Conservation (phyloP, 2,329 filamentous ascomycete genomes). For the Ascochyta clinopodiicola region DNA sequence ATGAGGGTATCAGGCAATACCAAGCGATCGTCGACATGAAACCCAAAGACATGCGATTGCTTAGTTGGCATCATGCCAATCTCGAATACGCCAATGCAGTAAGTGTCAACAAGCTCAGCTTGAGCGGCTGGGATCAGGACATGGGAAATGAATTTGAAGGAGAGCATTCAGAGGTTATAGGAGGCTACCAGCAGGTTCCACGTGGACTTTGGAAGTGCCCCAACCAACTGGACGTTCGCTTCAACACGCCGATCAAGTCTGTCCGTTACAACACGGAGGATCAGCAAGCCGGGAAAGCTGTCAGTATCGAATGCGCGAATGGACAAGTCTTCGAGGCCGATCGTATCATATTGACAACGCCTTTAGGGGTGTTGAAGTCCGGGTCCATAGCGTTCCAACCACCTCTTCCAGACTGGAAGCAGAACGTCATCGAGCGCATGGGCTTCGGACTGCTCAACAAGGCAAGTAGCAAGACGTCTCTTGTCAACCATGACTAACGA, state of each 20-base stretch:
- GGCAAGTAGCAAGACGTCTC: slow-evolving; percentile 45
- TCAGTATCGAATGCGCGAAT: slow-evolving; percentile 70
- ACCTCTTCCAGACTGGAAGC: slow-evolving; percentile 85
- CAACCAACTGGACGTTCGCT: slow-evolving; percentile 76
- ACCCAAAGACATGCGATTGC: slow-evolving; percentile 83
- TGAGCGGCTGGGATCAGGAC: slow-evolving; percentile 95
- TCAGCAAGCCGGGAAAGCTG: slow-evolving; percentile 29
- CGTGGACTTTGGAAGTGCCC: slow-evolving; percentile 82
- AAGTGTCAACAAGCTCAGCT: slow-evolving; percentile 83
- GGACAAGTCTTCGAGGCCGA: slow-evolving; percentile 83
- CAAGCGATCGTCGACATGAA: slow-evolving; percentile 80
- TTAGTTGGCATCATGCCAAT: slow-evolving; percentile 99
- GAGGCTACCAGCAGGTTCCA: slow-evolving; percentile 93
- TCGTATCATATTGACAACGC: slow-evolving; percentile 86
- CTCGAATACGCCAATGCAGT: slow-evolving; percentile 96
- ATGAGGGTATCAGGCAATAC: slow-evolving; percentile 90
- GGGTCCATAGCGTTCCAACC: slow-evolving; percentile 84
- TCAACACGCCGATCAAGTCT: slow-evolving; percentile 73
- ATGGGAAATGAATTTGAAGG: slow-evolving; percentile 98
- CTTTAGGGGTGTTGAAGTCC: slow-evolving; percentile 90
- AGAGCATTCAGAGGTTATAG: slow-evolving; percentile 88
- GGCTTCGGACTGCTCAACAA: slow-evolving; percentile 97
- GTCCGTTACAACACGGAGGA: slow-evolving; percentile 65
- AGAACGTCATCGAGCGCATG: slow-evolving; percentile 77
- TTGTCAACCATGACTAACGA: slow-evolving; percentile 13